phyloP scores from a whole-genome alignment of 495 filamentous ascomycete genomes.

The Apodospora peruviana region DNA sequence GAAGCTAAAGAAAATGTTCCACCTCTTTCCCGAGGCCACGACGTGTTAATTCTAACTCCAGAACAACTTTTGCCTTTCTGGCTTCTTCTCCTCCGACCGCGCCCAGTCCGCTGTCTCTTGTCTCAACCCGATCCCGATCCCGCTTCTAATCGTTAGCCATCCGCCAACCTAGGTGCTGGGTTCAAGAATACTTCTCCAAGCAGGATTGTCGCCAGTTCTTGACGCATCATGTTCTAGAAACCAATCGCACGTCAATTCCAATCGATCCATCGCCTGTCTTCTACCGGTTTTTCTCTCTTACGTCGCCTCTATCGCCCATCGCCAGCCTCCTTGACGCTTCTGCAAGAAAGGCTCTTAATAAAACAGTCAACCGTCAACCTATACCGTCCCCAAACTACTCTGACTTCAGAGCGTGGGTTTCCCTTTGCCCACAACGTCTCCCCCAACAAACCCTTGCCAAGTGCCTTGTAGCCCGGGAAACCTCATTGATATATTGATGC shows the following conservation, averaged over 20 bases:
- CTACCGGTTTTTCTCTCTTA: neutral
- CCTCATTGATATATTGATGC: too few relatives aligned
- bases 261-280: neutral
- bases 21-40: slow-evolving; percentile 6
- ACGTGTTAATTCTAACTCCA: slow-evolving; percentile 5
- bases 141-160: neutral
- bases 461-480: too few relatives aligned
- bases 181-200: neutral
- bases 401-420: too few relatives aligned
- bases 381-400: too few relatives aligned
- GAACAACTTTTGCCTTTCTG: slow-evolving; percentile 8
- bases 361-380: too few relatives aligned
- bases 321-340: neutral
- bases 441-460: too few relatives aligned
- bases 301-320: neutral
- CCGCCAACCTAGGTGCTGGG: too few relatives aligned
- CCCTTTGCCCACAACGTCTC: too few relatives aligned
- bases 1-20: slow-evolving; percentile 11
- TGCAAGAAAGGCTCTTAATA: neutral
- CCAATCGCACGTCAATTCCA: neutral
- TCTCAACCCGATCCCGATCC: neutral
- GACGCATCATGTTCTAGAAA: slow-evolving; percentile 6
- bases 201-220: slow-evolving; percentile 5
- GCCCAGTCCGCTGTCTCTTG: neutral
- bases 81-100: slow-evolving; percentile 16